phyloP scores from a whole-genome alignment of 2,329 filamentous ascomycete genomes.

The Karstenula rhodostoma region DNA sequence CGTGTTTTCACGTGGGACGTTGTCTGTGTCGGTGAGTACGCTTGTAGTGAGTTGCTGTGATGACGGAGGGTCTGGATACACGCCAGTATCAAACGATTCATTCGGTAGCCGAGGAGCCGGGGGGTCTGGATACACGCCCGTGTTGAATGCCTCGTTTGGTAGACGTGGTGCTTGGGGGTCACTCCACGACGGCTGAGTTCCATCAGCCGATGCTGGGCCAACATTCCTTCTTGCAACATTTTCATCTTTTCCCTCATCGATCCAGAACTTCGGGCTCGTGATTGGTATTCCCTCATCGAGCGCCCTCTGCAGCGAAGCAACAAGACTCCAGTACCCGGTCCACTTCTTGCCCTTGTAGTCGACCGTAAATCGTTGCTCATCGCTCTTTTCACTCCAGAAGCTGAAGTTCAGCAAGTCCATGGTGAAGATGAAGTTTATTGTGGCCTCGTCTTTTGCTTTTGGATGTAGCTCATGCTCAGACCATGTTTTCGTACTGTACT shows the following conservation, averaged over 20 bases:
- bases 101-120: neutral
- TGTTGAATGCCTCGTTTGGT: slow-evolving; percentile 2
- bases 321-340: slow-evolving; percentile 96
- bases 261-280: slow-evolving; percentile 87
- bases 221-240: slow-evolving; percentile 73
- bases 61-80: neutral
- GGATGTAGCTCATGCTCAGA: slow-evolving; percentile 89
- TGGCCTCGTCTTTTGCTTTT: slow-evolving; percentile 77
- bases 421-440: slow-evolving; percentile 92
- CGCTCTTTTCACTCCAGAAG: slow-evolving; percentile 83
- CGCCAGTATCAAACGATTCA: neutral
- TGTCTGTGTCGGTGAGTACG: too few relatives aligned
- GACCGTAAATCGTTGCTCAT: slow-evolving; percentile 79
- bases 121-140: slow-evolving; percentile 6
- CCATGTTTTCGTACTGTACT: slow-evolving; percentile 87
- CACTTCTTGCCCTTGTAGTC: slow-evolving; percentile 81
- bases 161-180: slow-evolving; percentile 3
- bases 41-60: neutral
- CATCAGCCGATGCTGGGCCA: neutral
- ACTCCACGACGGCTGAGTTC: neutral
- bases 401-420: slow-evolving; percentile 98
- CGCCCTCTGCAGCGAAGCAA: slow-evolving; percentile 85
- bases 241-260: slow-evolving; percentile 76
- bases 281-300: slow-evolving; percentile 91
- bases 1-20: neutral